Base-by-base conservation (phyloP, 225 moss, liverwort and hornwort genomes). In the Sphagnum tenellum region DNA sequence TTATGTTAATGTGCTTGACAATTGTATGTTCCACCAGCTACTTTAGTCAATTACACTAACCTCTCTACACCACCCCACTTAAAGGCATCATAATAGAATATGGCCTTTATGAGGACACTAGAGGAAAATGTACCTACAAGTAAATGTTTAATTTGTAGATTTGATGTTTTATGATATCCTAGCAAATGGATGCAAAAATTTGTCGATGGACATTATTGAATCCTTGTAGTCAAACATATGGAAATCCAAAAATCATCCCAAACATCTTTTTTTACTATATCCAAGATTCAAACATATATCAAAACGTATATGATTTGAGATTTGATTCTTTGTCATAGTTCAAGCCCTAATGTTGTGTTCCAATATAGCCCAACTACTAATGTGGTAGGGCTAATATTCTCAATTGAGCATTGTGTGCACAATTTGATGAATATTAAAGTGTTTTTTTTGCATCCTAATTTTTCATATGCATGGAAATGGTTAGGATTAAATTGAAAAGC, bases 191-290 rank as follows among this genome's bases (percentile, higher is more conserved):
- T 64, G 2, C 69, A 95, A 91, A 8, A 49, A 66, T 91, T 68
- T 91, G 94, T 73, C 86, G 71, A 55, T 73, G 72, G 78, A 82
- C 79, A 3, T 0, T 1, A 13, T 11, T 46, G 50, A 84, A 82
- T 58, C 78, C 74, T 10, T 95, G 94, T 56, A 89, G 94, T 47
- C 88, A 95, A 71, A 82, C 74, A 3, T 56, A 75, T 2, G 81
- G 84, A 0, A 70, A 82, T 70, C 88, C 94, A 55, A 89, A 91
- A 74, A 46, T 91, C 44, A 75, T 95, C 57, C 91, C 94, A 9
- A 70, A 65, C 12, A 5, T 95, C 3, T 91, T 91, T 2, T 95
- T 95, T 45, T 59, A 5, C 46, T 91, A 88, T 6, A 0, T 75
- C 56, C 86, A 95, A 55, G 79, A 74, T 71, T 48, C 94, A 12